These are phyloP conservation scores for Peronospora destructor DNA, from an alignment of 352 stramenopile species.

Conservation along the genomic window DNA sequence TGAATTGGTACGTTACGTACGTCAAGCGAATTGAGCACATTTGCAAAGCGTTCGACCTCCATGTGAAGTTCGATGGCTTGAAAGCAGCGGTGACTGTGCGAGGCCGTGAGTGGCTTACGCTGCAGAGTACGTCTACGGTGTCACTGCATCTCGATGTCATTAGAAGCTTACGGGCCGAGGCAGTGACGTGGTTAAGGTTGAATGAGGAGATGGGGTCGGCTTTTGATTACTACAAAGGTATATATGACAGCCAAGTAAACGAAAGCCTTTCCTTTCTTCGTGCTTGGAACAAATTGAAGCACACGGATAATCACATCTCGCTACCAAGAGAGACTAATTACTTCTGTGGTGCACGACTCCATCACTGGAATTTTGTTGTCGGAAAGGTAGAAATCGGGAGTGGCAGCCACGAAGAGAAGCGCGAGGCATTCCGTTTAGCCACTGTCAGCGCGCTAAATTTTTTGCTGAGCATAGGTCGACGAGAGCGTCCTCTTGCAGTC, in stretches of 20 bases:
- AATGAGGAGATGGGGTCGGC: slow-evolving; percentile 35
- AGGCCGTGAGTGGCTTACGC: slow-evolving; percentile 43
- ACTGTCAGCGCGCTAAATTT: slow-evolving; percentile 38
- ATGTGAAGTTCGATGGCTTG: slow-evolving; percentile 35
- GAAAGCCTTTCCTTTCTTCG: slow-evolving; percentile 42
- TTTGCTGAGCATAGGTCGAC: slow-evolving; percentile 20
- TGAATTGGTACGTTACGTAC: slow-evolving; percentile 68
- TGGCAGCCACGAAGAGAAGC: slow-evolving; percentile 49
- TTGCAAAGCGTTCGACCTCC: slow-evolving; percentile 31
- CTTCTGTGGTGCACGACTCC: slow-evolving; percentile 35
- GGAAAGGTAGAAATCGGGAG: slow-evolving; percentile 67
- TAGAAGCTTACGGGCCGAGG: slow-evolving; percentile 35
- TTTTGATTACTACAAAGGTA: slow-evolving; percentile 14
- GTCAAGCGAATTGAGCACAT: slow-evolving; percentile 40
- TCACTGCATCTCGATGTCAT: slow-evolving; percentile 44
- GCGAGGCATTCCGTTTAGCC: slow-evolving; percentile 42
- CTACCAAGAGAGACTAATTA: slow-evolving; percentile 43
- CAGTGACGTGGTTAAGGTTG: slow-evolving; percentile 40
- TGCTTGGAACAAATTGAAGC: slow-evolving; percentile 52
- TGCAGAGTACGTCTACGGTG: slow-evolving; percentile 37
- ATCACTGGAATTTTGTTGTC: slow-evolving; percentile 60
- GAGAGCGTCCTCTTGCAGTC: slow-evolving; percentile 8
- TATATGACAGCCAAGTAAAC: slow-evolving; percentile 16
- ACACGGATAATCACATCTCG: slow-evolving; percentile 21
- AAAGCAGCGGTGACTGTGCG: slow-evolving; percentile 37